phyloP scores from a whole-genome alignment of 805 yeast genomes.

The Wickerhamomyces canadensis region DNA sequence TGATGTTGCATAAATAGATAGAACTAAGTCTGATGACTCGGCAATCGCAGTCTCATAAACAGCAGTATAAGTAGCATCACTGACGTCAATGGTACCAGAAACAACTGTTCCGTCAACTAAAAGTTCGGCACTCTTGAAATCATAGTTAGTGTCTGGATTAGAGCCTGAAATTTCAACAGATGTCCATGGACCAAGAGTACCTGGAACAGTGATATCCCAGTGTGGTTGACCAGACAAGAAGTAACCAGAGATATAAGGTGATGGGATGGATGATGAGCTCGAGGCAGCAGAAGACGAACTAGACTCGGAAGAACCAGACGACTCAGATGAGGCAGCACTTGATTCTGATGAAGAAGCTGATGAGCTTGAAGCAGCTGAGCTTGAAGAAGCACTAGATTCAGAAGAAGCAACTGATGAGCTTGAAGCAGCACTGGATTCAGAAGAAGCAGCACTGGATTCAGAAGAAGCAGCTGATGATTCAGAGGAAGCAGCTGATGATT shows the following conservation, averaged over 20 bases:
- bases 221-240: background rate
- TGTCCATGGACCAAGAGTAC: background rate
- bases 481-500: background rate
- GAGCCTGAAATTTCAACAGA: background rate
- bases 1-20: conserved; percentile 1
- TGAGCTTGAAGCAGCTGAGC: too few relatives aligned
- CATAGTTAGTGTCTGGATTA: background rate
- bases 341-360: background rate
- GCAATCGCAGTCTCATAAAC: background rate
- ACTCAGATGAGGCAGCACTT: background rate
- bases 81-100: background rate
- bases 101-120: background rate
- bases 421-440: background rate
- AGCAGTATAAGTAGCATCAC: background rate
- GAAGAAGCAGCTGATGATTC: background rate
- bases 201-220: conserved; percentile 3
- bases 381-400: too few relatives aligned
- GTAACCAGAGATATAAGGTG: conserved; percentile 1
- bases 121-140: background rate
- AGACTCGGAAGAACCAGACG: background rate
- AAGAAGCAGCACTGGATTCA: too few relatives aligned
- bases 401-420: background rate
- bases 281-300: background rate
- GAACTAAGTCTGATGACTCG: conserved; percentile 1
- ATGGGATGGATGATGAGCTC: background rate